Conservation (phyloP, 2,329 filamentous ascomycete species). For the Endothia cerciana region DNA sequence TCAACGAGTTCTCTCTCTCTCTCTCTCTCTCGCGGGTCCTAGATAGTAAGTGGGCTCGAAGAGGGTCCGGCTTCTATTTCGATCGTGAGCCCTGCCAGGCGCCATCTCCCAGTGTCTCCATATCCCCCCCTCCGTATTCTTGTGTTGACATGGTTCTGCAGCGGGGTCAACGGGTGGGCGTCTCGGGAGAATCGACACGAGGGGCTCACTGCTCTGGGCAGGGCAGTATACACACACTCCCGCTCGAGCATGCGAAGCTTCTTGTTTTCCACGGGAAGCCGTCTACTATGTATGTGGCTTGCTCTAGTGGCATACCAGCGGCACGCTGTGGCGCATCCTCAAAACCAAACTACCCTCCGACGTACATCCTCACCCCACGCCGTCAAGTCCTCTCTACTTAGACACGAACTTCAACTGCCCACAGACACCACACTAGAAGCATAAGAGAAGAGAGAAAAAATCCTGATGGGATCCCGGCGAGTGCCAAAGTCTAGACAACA, state of each 20-base stretch:
- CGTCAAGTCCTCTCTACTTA: not conserved
- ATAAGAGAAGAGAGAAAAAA: not conserved
- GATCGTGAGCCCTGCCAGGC: not conserved
- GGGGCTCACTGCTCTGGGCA: too few relatives aligned
- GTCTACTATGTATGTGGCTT: not conserved
- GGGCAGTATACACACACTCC: too few relatives aligned
- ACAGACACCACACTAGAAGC: not conserved
- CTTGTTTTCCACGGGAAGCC: not conserved
- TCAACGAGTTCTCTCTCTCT: not conserved
- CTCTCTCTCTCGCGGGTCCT: not conserved
- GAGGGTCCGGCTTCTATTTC: not conserved
- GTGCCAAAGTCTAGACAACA: not conserved
- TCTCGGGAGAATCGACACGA: not conserved
- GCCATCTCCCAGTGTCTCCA: slow-evolving; percentile 2
- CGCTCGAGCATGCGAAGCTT: slow-evolving; percentile 4
- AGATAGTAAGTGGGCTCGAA: not conserved
- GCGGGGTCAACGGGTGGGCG: too few relatives aligned
- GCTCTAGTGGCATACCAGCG: not conserved
- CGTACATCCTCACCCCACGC: not conserved
- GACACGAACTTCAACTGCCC: too few relatives aligned
- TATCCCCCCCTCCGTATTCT: not conserved
- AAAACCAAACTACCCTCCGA: not conserved
- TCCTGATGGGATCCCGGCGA: not conserved
- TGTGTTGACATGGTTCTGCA: not conserved
- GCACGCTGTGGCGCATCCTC: slow-evolving; percentile 3